phyloP scores from a whole-genome alignment of 768 basidiomycete species.

The Leucocoprinus sp. region DNA sequence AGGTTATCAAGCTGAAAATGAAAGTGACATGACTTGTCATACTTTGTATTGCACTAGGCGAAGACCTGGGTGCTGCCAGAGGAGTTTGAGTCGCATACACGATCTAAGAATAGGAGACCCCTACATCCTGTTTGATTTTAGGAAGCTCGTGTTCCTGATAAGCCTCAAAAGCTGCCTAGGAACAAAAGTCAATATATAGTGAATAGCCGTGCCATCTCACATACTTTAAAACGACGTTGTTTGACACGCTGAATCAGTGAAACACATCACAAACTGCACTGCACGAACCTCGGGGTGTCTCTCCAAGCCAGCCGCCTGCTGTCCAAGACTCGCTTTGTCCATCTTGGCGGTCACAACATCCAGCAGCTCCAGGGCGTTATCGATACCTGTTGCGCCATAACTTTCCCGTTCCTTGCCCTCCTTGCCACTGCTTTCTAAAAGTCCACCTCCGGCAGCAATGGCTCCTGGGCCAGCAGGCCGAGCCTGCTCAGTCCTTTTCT shows the following conservation, averaged over 20 bases:
- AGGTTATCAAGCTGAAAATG: conserved; percentile 5
- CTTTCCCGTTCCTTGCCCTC: conserved; percentile 47
- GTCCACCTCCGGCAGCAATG: conserved; percentile 64
- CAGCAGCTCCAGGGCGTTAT: conserved; percentile 83
- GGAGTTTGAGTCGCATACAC: conserved; percentile 6
- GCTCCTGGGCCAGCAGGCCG: conserved; percentile 82
- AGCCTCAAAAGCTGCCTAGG: conserved; percentile 79
- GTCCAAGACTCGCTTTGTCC: conserved; percentile 88
- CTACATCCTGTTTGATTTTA: conserved; percentile 62
- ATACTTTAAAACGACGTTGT: conserved; percentile 84
- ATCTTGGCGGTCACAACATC: conserved; percentile 86
- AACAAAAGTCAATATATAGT: conserved; percentile 8
- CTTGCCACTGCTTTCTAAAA: conserved; percentile 19
- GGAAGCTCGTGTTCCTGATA: conserved; percentile 86
- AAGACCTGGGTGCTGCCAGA: conserved; percentile 74
- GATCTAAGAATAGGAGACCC: background rate
- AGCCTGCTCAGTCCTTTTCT: conserved; percentile 34
- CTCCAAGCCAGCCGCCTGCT: conserved; percentile 81
- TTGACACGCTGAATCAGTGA: background rate
- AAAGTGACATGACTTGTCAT: background rate
- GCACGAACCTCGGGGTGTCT: conserved; percentile 80
- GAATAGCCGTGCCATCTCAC: conserved; percentile 4
- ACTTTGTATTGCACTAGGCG: conserved; percentile 88
- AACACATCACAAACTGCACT: background rate
- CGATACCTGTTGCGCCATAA: conserved; percentile 79